Percentiles rank a stretch among this genome's conserved stretches.
phyloP scores from a whole-genome alignment of 257 asterid genomes.

The Linaria vulgaris region DNA sequence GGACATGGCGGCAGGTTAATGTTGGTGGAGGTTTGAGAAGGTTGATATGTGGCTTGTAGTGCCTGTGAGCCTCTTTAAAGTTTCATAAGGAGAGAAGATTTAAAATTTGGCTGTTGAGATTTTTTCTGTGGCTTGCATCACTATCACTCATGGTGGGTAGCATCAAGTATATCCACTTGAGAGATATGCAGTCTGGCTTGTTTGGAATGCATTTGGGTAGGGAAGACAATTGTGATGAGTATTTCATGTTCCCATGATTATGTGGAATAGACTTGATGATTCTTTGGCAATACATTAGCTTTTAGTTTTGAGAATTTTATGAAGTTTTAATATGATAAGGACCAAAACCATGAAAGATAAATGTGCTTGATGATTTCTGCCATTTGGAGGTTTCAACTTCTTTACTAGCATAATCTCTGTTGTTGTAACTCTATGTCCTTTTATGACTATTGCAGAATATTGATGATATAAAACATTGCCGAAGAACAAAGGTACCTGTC shows the following conservation, averaged over 20 bases:
- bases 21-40: background rate
- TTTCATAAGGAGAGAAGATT: constrained; percentile 8
- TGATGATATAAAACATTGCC: constrained; percentile 67
- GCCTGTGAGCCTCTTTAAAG: background rate
- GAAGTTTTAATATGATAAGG: background rate
- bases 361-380: constrained; percentile 8
- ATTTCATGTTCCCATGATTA: background rate
- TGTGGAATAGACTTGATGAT: constrained; percentile 8
- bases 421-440: constrained; percentile 18
- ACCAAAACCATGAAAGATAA: background rate
- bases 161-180: constrained; percentile 4
- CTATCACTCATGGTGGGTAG: constrained; percentile 10
- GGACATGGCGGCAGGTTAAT: background rate
- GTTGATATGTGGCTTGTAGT: background rate
- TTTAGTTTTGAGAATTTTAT: constrained; percentile 3
- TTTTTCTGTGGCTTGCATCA: background rate
- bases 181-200: constrained; percentile 1
- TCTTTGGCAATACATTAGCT: constrained; percentile 6
- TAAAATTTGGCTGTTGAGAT: background rate
- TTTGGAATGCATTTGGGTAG: background rate
- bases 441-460: constrained; percentile 62
- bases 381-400: background rate
- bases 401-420: background rate
- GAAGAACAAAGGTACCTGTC: constrained; percentile 81
- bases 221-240: background rate